Percentiles rank a stretch among this genome's conserved stretches.
Conservation (phyloP, 2,329 filamentous ascomycete genomes). For the Didymella keratinophila region DNA sequence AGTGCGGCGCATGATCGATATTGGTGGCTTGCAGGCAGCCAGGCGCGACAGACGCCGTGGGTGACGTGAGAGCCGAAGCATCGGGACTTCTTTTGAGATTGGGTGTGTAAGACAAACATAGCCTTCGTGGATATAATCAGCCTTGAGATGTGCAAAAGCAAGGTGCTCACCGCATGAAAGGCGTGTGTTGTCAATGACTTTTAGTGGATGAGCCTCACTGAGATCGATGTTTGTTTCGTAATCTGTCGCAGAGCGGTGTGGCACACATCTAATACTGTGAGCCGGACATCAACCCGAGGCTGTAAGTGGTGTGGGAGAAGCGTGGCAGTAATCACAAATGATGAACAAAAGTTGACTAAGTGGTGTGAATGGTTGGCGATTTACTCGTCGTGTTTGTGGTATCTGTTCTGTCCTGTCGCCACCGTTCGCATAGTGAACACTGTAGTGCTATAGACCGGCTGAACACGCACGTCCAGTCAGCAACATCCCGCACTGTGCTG, state of each 20-base stretch:
- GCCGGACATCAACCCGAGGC: background rate
- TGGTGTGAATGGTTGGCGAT: background rate
- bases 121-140: background rate
- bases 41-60: constrained; percentile 13
- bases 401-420: background rate
- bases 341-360: background rate
- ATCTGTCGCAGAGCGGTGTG: background rate
- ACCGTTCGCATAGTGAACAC: background rate
- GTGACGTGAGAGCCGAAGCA: constrained; percentile 4
- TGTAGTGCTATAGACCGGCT: background rate
- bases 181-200: background rate
- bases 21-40: constrained; percentile 21
- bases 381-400: constrained; percentile 4
- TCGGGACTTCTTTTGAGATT: background rate
- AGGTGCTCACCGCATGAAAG: background rate
- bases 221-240: background rate
- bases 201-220: background rate
- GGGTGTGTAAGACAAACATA: background rate
- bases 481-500: background rate
- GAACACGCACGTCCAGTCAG: background rate
- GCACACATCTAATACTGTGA: too few species aligned
- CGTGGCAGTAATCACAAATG: constrained; percentile 1
- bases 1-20: constrained; percentile 8
- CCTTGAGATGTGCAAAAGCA: background rate
- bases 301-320: background rate